Evolutionary conservation across 306 rosid genomes (phyloP), one percentile per base, ranked within the genome.

Genomic region (Lotus japonicus): DNA sequence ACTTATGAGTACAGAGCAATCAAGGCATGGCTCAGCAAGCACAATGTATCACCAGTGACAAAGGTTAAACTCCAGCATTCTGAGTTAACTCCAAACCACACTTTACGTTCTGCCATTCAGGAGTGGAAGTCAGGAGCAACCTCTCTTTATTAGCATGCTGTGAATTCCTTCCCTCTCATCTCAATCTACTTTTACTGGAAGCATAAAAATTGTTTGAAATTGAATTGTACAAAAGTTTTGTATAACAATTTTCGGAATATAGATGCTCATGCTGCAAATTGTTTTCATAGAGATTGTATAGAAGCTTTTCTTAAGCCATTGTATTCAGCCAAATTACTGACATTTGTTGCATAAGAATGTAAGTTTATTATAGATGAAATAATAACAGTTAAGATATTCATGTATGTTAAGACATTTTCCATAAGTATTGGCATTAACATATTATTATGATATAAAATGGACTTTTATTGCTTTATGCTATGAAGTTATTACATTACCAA

Each of bases 11-110:
- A 86, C 52, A 71, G 76, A 77, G 98, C 98, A 73, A 94, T 94
- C 80, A 82, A 82, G 79, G 96, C 97, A 43, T 94, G 98, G 98
- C 90, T 94, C 54, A 73, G 82, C 74, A 85, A 77, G 58, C 88
- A 90, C 69, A 70, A 73, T 14, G 85, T 88, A 54, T 94, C 97
- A 6, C 98, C 98, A 0, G 86, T 85, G 58, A 90, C 97, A 16
- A 86, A 79, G 85, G 82, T 21, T 69, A 82, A 65, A 68, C 85
- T 94, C 19, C 76, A 74, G 77, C 87, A 86, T 79, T 73, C 85
- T 41, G 46, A 33, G 70, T 57, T 94, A 57, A 90, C 72, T 70
- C 96, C 96, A 51, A 84, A 94, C 82, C 91, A 86, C 35, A 86
- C 95, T 8, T 38, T 94, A 49, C 96, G 85, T 72, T 86, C 90